Base-by-base conservation (phyloP, 2,329 filamentous ascomycete species). In the Apiospora arundinis region DNA sequence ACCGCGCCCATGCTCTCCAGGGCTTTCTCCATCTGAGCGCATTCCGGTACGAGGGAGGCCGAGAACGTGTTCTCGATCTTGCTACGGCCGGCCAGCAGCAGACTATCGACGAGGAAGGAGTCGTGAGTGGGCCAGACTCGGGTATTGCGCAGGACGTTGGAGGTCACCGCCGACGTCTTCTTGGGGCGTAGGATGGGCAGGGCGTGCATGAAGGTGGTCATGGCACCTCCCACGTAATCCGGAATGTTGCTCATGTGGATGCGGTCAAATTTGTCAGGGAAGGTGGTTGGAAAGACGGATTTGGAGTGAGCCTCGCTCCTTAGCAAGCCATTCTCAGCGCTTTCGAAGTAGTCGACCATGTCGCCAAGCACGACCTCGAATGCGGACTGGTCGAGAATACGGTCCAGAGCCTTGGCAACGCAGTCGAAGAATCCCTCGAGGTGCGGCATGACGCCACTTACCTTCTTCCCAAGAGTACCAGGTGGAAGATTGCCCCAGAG, bases 211-310 rank as follows among this genome's bases (percentile, higher is more conserved):
- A 63, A 63, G 4, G 56, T 63, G 28, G 56, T 9, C 56, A 63
- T 40, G 56, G 56, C 28, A 1, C 56, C 56, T 63, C 56, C 56
- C 56, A 63, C 56, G 5, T 63, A 63, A 12, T 63, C 56, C 16
- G 56, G 56, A 7, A 63, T 40, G 56, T 63, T 63, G 32, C 56
- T 40, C 56, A 63, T 63, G 56, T 63, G 56, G 32, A 63, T 63
- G 1, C 56, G 56, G 56, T 63, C 56, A 14, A 63, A 63, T 6
- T 9, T 63, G 11, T 63, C 56, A 8, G 56, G 56, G 21, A 63
- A 63, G 18, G n/a, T 40, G 18, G 56, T 2, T 5, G 56, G 3
- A 11, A 9, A 12, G 3, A 12, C 12, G 18, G 32, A 40, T 63
- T n/a, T 12, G 8, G 9, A 6, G 56, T 63, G 32, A 6, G 11